Evolutionary conservation across 148 eudicot species (phyloP), one percentile per base, ranked within the genome.

Genomic region (Silene latifolia): DNA sequence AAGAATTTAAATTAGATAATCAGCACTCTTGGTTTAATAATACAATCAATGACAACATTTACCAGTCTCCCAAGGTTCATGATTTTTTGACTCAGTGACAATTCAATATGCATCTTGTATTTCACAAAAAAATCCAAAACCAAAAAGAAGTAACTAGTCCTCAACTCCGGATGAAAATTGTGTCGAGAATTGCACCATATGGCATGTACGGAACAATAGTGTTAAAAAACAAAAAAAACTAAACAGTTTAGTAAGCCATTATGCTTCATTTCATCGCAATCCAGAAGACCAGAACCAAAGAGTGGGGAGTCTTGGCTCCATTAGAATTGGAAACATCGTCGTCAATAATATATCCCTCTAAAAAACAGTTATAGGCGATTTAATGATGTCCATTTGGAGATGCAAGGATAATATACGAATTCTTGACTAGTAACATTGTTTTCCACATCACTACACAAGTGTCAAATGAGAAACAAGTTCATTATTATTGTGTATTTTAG

Each of bases 1-100:
- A n/a, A n/a, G n/a, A n/a, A n/a, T n/a, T n/a, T n/a, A 21, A 75
- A 12, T 57, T 4, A 44, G 27, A 65, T 15, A 54, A 64, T 76
- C 13, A 75, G 39, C 61, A 17, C 18, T 23, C 12, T 17, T 44
- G 3, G 44, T 39, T 39, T 0, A 39, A 39, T 7, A 39, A 39
- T 39, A 39, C 8, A 39, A 39, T 5, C 44, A 39, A 39, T 39
- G 8, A 39, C 9, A 39, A 39, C 44, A 7, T 39, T 35, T 39
- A 39, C 44, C 44, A 39, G 9, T 39, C 1, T 7, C 44, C 6
- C 44, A 39, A 39, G 44, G 39, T 35, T 35, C 39, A 35, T 35
- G 39, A 35, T 35, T 3, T 35, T 35, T 8, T 21, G 15, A 8
- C 11, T 7, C 24, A 5, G 1, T 53, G 0, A 15, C 56, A 51